Base-by-base conservation (phyloP, 805 yeast genomes). In the Schwanniomyces pseudopolymorphus region DNA sequence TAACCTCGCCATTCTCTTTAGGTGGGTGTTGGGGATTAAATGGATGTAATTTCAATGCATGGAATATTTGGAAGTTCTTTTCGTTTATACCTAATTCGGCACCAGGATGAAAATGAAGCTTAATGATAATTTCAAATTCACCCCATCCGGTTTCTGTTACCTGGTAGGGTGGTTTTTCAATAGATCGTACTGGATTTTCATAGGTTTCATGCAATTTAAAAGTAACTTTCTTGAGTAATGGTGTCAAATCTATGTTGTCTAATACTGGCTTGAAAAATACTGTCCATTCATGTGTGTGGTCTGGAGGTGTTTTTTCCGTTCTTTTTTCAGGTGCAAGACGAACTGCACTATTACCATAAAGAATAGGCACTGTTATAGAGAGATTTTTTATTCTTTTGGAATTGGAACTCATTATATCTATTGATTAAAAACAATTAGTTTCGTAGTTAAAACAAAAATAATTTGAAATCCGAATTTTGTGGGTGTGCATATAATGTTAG, bases 101-200 rank as follows among this genome's bases (percentile, higher is more conserved):
- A 25, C 88, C 96, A n/a, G 84, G 78, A 33, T 83, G 84, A 64
- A 94, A 94, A 63, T 84, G 91, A 14, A 94, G 80, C 61, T 91
- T 88, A 45, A 94, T 84, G 31, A 87, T 81, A 50, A 94, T 86
- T 60, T 94, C 99, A 66, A 94, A 94, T 65, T 94, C 99, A 54
- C 99, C 99, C 99, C 99, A 94, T 0, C 99, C 99, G 0, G 98
- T 88, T 60, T 94, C 99, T 1, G 96, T 87, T 24, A 94, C 89
- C 63, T 90, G 96, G 58, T 86, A 94, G 0, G 99, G 99, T 1
- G 98, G 97, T 25, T 74, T 63, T 51, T 94, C 98, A 13, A 92
- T 76, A 1, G 94, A 78, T 45, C 99, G 73, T n/a, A 89, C 81
- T 1, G 97, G 81, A 56, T 84, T 88, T 17, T 84, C 85, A 58